Conservation (phyloP, 257 asterid species). For the Plantago ovata region DNA sequence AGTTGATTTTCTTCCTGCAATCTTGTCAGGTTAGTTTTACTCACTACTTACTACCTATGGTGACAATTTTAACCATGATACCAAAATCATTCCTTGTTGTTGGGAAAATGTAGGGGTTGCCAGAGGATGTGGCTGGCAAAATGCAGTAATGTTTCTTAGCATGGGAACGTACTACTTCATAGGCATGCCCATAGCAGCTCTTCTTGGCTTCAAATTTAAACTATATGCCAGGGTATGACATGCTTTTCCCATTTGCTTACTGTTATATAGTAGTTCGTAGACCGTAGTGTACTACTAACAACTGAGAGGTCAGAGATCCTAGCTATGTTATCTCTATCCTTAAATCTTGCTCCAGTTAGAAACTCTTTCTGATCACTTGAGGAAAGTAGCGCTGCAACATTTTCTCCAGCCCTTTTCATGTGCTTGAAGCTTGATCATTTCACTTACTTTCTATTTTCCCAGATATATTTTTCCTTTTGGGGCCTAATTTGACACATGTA, state of each 20-base stretch:
- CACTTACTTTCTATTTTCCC: too few species aligned
- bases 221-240: slow-evolving; percentile 49
- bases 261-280: too few species aligned
- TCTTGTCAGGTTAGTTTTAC: slow-evolving; percentile 10
- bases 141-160: slow-evolving; percentile 46
- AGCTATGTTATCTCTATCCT: too few species aligned
- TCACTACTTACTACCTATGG: neutral
- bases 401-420: too few species aligned
- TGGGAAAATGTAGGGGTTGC: slow-evolving; percentile 51
- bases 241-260: neutral
- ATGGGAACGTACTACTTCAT: slow-evolving; percentile 51
- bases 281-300: too few species aligned
- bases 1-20: slow-evolving; percentile 16
- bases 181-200: slow-evolving; percentile 53
- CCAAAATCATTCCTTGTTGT: neutral
- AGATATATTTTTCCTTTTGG: too few species aligned
- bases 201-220: slow-evolving; percentile 51
- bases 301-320: too few species aligned
- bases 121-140: slow-evolving; percentile 80
- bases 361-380: too few species aligned
- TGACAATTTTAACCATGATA: neutral
- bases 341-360: too few species aligned
- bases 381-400: too few species aligned
- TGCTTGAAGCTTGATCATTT: too few species aligned
- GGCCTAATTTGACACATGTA: too few species aligned